Conservation (phyloP, 2,329 filamentous ascomycete genomes). For the Ascochyta viciae-villosae region DNA sequence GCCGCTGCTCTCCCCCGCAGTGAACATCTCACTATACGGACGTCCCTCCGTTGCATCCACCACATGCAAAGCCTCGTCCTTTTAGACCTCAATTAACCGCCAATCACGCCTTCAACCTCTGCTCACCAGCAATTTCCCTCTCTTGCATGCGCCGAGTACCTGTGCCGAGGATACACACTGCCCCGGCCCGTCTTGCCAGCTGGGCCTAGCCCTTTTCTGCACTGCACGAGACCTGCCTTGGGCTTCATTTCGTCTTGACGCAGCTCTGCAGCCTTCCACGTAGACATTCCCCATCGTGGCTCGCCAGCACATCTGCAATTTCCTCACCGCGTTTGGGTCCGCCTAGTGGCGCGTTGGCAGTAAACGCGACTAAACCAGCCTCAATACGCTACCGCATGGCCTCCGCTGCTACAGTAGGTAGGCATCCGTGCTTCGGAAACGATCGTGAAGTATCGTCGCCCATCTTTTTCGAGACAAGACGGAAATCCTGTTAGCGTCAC, state of each 20-base stretch:
- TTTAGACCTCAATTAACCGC: conserved; percentile 22
- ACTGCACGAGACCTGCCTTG: conserved; percentile 42
- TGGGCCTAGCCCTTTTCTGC: conserved; percentile 36
- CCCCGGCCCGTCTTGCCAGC: conserved; percentile 37
- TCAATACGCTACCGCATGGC: conserved; percentile 30
- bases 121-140: conserved; percentile 1
- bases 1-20: conserved; percentile 26
- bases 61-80: conserved; percentile 12
- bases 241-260: conserved; percentile 30
- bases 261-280: conserved; percentile 30
- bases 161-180: conserved; percentile 5
- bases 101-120: conserved; percentile 26
- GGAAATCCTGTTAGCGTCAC: conserved; percentile 37
- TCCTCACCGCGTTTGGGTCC: conserved; percentile 21
- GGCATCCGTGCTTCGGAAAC: conserved; percentile 32
- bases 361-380: conserved; percentile 26
- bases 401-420: conserved; percentile 25
- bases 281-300: conserved; percentile 25
- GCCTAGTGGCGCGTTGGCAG: conserved; percentile 23
- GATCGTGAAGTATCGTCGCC: conserved; percentile 28
- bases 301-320: conserved; percentile 27
- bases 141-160: conserved; percentile 11
- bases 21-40: conserved; percentile 19
- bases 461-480: conserved; percentile 29
- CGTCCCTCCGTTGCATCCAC: conserved; percentile 21